Evolutionary conservation across 108 stramenopile species (phyloP).

Genomic region (Nitzschia sp.): DNA sequence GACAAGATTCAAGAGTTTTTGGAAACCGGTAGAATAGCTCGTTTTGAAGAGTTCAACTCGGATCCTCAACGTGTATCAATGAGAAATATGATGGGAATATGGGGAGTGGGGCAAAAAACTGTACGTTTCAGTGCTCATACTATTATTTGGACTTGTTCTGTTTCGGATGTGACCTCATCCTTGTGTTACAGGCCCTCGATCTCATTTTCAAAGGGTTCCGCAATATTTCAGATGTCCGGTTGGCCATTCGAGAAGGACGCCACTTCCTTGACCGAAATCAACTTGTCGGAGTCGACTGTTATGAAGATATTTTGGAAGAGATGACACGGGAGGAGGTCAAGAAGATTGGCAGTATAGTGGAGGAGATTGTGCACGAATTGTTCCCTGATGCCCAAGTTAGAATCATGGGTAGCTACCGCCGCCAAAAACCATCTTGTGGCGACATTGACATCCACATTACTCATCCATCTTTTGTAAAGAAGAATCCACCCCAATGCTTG

Average conservation of each 20-base stretch:
- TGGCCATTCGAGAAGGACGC: constrained; percentile 10
- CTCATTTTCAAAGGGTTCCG: constrained; percentile 27
- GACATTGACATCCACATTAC: constrained; percentile 60
- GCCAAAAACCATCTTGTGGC: constrained; percentile 44
- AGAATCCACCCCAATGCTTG: constrained; percentile 39
- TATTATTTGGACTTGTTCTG: neutral
- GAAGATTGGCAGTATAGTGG: constrained; percentile 36
- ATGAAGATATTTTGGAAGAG: constrained; percentile 57
- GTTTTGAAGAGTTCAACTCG: constrained; percentile 25
- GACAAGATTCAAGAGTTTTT: constrained; percentile 38
- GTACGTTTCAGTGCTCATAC: neutral
- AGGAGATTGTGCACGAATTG: constrained; percentile 3
- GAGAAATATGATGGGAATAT: constrained; percentile 48
- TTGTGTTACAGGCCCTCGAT: constrained; percentile 28
- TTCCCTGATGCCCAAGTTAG: constrained; percentile 40
- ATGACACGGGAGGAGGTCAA: constrained; percentile 56
- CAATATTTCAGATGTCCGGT: constrained; percentile 40
- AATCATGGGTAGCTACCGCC: constrained; percentile 60
- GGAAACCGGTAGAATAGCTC: constrained; percentile 11
- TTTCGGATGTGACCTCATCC: neutral
- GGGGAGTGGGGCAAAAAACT: constrained; percentile 53
- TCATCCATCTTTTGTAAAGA: constrained; percentile 22
- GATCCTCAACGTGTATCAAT: constrained; percentile 47
- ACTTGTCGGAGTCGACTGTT: constrained; percentile 55
- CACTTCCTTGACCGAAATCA: constrained; percentile 39